Conservation (phyloP, 2,329 filamentous ascomycete genomes). For the Macrophomina pseudophaseolina region DNA sequence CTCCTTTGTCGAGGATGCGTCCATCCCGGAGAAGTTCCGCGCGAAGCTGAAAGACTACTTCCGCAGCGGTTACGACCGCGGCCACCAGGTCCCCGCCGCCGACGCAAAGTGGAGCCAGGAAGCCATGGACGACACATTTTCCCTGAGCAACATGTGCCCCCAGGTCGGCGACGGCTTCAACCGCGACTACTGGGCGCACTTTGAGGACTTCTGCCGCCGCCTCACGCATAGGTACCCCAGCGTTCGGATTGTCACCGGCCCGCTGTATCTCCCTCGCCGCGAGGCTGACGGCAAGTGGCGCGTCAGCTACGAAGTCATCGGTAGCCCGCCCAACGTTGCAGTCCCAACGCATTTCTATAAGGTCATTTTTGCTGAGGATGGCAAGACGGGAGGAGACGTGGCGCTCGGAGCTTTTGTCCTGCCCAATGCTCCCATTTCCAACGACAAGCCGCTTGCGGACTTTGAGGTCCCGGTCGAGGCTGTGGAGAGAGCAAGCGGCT, state of each 20-base stretch:
- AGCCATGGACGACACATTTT: constrained; percentile 95
- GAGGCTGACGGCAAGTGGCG: constrained; percentile 95
- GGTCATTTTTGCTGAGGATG: constrained; percentile 95
- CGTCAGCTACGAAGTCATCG: constrained; percentile 94
- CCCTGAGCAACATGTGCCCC: constrained; percentile 94
- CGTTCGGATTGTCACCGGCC: constrained; percentile 90
- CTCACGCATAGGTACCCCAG: constrained; percentile 81
- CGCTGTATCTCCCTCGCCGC: constrained; percentile 86
- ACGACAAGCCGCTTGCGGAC: constrained; percentile 82
- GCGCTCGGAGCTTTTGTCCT: constrained; percentile 93
- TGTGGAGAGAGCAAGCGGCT: constrained; percentile 86
- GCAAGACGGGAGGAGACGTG: constrained; percentile 66
- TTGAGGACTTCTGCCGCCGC: constrained; percentile 93
- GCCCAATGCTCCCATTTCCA: constrained; percentile 87
- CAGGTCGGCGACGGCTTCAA: constrained; percentile 99
- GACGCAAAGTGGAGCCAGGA: constrained; percentile 94
- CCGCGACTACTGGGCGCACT: constrained; percentile 98
- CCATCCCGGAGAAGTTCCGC: constrained; percentile 84
- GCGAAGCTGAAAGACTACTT: constrained; percentile 93
- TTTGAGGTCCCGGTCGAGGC: constrained; percentile 96
- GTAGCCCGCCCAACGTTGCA: constrained; percentile 87
- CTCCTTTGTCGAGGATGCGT: constrained; percentile 78
- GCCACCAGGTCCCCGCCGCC: constrained; percentile 95
- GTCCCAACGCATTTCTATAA: constrained; percentile 99
- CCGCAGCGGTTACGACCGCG: constrained; percentile 91